Conservation (phyloP, 2,329 filamentous ascomycete species). For the Fusarium begoniae region DNA sequence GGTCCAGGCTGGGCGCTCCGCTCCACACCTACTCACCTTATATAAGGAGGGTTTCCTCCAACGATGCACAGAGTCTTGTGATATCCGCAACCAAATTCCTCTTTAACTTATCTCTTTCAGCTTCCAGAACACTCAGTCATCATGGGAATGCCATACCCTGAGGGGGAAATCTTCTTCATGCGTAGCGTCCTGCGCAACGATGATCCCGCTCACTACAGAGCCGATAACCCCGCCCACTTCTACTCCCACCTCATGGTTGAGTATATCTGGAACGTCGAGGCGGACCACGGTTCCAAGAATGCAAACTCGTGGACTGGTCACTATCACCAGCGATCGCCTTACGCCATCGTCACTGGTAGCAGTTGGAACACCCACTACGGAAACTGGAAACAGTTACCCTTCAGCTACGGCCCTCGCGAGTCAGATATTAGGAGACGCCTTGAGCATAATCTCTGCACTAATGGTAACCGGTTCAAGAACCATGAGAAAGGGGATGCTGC, state of each 20-base stretch:
- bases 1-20: not conserved
- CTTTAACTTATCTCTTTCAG: not conserved
- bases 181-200: not conserved
- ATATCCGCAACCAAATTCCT: accelerated
- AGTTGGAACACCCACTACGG: not conserved
- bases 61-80: no score
- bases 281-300: not conserved
- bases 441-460: not conserved
- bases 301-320: not conserved
- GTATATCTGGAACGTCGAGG: not conserved
- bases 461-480: not conserved
- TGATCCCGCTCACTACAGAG: not conserved
- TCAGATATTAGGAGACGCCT: not conserved
- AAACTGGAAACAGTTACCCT: not conserved
- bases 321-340: not conserved
- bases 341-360: not conserved
- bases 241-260: not conserved
- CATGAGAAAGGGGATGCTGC: not conserved
- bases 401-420: not conserved
- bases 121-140: accelerated
- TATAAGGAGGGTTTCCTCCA: not conserved
- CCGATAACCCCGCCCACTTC: not conserved
- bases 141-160: not conserved
- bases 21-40: not conserved
- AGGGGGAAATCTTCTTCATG: not conserved